Conservation (phyloP, 2,329 filamentous ascomycete genomes). For the Fusarium keratoplasticum region DNA sequence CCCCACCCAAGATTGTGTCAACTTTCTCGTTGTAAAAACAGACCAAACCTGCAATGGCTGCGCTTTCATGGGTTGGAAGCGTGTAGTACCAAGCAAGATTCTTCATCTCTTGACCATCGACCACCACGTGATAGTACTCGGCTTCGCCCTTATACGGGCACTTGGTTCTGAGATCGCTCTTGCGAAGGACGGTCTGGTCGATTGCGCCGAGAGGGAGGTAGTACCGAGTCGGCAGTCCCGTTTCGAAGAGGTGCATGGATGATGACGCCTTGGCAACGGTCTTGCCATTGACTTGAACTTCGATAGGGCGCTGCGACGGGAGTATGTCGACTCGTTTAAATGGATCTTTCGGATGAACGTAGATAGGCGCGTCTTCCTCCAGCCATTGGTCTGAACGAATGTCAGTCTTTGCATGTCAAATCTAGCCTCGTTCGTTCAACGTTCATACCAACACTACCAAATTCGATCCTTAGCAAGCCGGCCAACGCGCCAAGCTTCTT, state of each 20-base stretch:
- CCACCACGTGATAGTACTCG: slow-evolving; percentile 68
- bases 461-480: slow-evolving; percentile 50
- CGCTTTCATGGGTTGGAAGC: slow-evolving; percentile 67
- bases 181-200: slow-evolving; percentile 56
- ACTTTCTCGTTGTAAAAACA: slow-evolving; percentile 79
- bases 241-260: slow-evolving; percentile 69
- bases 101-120: slow-evolving; percentile 57
- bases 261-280: slow-evolving; percentile 60
- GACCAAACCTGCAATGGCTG: slow-evolving; percentile 63
- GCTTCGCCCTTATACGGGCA: slow-evolving; percentile 78
- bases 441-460: slow-evolving; percentile 48
- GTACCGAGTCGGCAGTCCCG: slow-evolving; percentile 67
- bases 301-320: slow-evolving; percentile 63
- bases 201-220: slow-evolving; percentile 68
- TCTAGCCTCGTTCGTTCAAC: too few relatives aligned
- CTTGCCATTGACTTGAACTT: slow-evolving; percentile 60
- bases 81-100: slow-evolving; percentile 74
- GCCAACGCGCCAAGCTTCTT: slow-evolving; percentile 49
- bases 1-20: slow-evolving; percentile 69
- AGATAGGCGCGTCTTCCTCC: slow-evolving; percentile 70
- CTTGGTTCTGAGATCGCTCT: slow-evolving; percentile 63
- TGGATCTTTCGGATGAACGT: slow-evolving; percentile 74
- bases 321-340: slow-evolving; percentile 74
- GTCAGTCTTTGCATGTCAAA: background rate
- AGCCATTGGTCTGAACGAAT: slow-evolving; percentile 50